A percentile compares a stretch with the other conserved stretches of the same genome.
These are phyloP conservation scores for Circinella umbellata DNA, from an alignment of 371 early-diverging fungal genomes.

Conservation along the genomic window DNA sequence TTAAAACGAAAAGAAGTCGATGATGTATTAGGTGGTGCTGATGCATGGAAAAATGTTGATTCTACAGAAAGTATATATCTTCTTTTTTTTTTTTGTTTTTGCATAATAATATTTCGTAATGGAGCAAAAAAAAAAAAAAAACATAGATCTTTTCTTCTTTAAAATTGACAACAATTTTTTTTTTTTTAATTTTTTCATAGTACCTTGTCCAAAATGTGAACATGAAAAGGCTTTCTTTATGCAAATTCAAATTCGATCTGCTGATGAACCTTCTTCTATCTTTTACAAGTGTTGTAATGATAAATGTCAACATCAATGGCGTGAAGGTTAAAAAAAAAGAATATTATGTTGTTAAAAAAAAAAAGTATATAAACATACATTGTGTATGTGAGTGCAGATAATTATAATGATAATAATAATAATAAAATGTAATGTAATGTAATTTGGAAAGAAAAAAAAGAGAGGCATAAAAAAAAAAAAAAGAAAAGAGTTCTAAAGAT, in stretches of 20 bases:
- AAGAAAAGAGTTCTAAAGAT: background rate
- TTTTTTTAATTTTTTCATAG: conserved; percentile 31
- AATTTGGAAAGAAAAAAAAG: background rate
- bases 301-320: conserved; percentile 79
- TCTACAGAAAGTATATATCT: conserved; percentile 73
- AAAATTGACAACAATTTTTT: conserved; percentile 3
- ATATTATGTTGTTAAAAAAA: background rate
- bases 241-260: conserved; percentile 95
- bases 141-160: too few species aligned
- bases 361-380: background rate
- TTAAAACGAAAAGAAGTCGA: conserved; percentile 89
- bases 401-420: too few species aligned
- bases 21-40: conserved; percentile 92
- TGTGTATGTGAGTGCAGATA: too few species aligned
- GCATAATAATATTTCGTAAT: background rate
- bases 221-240: conserved; percentile 88
- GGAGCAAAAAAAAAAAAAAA: background rate
- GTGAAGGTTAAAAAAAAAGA: conserved; percentile 52
- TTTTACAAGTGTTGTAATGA: conserved; percentile 85
- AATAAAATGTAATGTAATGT: background rate
- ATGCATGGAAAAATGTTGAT: conserved; percentile 94
- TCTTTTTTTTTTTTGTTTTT: background rate
- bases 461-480: background rate
- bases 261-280: conserved; percentile 94
- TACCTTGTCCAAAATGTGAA: conserved; percentile 89